These are phyloP conservation scores for Pyrenophora graminea DNA, from an alignment of 2,329 filamentous ascomycete genomes.

Conservation along the genomic window DNA sequence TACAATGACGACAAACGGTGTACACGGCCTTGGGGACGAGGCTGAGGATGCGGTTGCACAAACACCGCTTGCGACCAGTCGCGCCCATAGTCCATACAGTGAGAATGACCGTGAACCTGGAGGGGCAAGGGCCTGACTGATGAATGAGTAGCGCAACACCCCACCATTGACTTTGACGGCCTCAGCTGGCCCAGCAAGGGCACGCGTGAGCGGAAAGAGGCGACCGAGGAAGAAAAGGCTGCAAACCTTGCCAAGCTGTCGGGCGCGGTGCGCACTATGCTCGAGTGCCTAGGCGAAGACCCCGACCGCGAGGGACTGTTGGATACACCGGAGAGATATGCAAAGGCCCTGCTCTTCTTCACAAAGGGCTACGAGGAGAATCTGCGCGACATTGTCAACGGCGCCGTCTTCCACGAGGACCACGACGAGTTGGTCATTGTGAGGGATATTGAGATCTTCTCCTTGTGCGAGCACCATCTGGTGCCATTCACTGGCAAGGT, in stretches of 20 bases:
- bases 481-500: constrained; percentile 96
- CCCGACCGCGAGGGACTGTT: constrained; percentile 66
- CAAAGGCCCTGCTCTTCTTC: constrained; percentile 93
- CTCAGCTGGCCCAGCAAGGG: constrained; percentile 63
- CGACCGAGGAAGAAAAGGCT: constrained; percentile 61
- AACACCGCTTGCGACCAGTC: constrained; percentile 59
- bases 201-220: constrained; percentile 65
- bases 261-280: constrained; percentile 65
- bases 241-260: constrained; percentile 64
- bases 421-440: constrained; percentile 98
- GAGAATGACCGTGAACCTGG: too few species aligned
- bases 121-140: too few species aligned
- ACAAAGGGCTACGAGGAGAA: constrained; percentile 98
- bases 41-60: constrained; percentile 56
- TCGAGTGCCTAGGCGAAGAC: constrained; percentile 69
- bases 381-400: constrained; percentile 86
- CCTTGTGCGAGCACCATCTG: constrained; percentile 94
- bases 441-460: constrained; percentile 95
- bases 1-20: constrained; percentile 28
- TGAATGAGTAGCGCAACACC: constrained; percentile 43
- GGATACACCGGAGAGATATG: constrained; percentile 81
- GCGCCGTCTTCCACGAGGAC: constrained; percentile 92
- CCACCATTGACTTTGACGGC: constrained; percentile 60
- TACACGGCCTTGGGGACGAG: constrained; percentile 54
- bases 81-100: constrained; percentile 55